Evolutionary conservation across 306 rosid genomes (phyloP), one percentile per base, ranked within the genome.

Genomic region (Begonia fuchsioides): DNA sequence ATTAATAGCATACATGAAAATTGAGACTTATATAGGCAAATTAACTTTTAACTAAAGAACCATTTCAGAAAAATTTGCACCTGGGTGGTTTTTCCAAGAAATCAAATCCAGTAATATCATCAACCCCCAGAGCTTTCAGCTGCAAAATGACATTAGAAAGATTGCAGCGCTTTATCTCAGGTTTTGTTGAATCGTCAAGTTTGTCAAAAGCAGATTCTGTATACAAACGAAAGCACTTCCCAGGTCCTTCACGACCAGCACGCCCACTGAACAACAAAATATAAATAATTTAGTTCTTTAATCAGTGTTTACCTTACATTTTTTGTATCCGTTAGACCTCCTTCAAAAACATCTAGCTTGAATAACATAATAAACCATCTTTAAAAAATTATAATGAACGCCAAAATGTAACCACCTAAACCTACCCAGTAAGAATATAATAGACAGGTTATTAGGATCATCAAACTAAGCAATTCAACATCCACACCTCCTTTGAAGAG

Each of bases 231-330:
- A 78, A 88, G 77, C 95, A 83, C 70, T 88, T 88, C 57, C 96
- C 96, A 52, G 86, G 77, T 45, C 83, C 86, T 72, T 83, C 95
- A 68, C 96, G 82, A 48, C 96, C 83, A 16, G 96, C 96, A 72
- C 93, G 95, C 56, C 96, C 93, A 72, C 96, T 88, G 72, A 54
- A 65, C 44, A 60, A 61, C 14, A 49, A 63, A 43, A 26, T 26
- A 26, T 26, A 26, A 6, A 26, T 6, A 26, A 26, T 26, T 26
- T 26, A 26, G 35, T 26, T 26, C 35, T 5, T 26, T 26, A 26
- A 26, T 26, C 35, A 2, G 8, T 26, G 35, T 26, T 26, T 26
- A 26, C 5, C 35, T 26, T 26, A 5, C 35, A 4, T 26, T 26
- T n/a, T 26, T 26, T 26, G 35, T 26, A 26, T 26, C 35, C 35